Evolutionary conservation across 2,329 filamentous ascomycete genomes (phyloP), one percentile per base, ranked within the genome.

Genomic region (Cladosporium sp.): DNA sequence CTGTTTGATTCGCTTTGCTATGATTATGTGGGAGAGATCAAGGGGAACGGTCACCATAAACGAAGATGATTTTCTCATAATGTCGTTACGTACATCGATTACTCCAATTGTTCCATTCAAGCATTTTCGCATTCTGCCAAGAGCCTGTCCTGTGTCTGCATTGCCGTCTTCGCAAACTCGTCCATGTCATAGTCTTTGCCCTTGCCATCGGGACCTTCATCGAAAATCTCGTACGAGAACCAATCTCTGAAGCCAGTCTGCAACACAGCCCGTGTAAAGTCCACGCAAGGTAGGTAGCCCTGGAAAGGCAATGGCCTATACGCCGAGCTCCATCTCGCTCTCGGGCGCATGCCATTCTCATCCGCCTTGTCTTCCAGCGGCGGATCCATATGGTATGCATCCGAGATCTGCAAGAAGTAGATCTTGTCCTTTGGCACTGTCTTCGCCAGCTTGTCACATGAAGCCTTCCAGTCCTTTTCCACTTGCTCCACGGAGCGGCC

Each of bases 211-310:
- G 78, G 76, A 2, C 85, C 86, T 1, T 81, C 79, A 73, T 91
- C 89, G 75, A 91, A 92, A 0, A 91, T 85, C 75, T 92, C 89
- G 66, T 90, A 85, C 0, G 86, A 88, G 67, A 91, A 84, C 85
- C 86, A 91, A 0, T 84, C 85, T 50, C 85, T 77, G 67, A 90
- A 90, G 0, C 90, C 89, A 0, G 90, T 92, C 65, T 79, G 79
- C 29, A 92, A 73, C 1, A 93, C 89, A 2, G 89, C 89, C 66
- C 80, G 82, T 1, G 88, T 78, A 63, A 92, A 87, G 57, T 88
- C 85, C 12, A 84, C 81, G 28, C 91, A 84, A 0, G 89, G 90
- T 40, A 93, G 75, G 73, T 91, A 92, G 0, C 90, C 91, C 65
- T 88, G 84, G 69, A 86, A 91, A 0, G 90, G 89, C 66, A 91